Evolutionary conservation across 805 yeast genomes (phyloP).

Genomic region (Wickerhamiella cacticola): DNA sequence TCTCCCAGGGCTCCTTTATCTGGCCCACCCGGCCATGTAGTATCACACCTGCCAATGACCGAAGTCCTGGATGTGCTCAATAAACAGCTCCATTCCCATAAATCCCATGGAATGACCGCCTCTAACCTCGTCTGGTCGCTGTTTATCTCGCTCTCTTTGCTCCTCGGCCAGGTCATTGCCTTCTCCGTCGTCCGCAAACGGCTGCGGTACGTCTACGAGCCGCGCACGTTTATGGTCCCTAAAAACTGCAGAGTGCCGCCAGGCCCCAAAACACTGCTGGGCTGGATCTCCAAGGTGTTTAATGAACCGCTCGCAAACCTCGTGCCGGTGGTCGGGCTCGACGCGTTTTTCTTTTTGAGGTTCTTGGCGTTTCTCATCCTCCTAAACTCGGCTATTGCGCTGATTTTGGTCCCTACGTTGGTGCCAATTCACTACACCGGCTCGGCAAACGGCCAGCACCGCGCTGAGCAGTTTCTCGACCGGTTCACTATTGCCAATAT

Average conservation of each 20-base stretch:
- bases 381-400: slow-evolving; percentile 42
- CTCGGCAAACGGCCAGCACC: slow-evolving; percentile 14
- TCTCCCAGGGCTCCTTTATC: no score
- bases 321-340: slow-evolving; percentile 44
- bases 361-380: slow-evolving; percentile 41
- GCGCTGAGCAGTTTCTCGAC: slow-evolving; percentile 43
- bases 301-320: slow-evolving; percentile 35
- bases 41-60: slow-evolving; percentile 10
- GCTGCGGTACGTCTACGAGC: slow-evolving; percentile 40
- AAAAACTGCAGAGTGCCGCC: slow-evolving; percentile 28
- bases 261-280: slow-evolving; percentile 33
- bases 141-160: slow-evolving; percentile 31
- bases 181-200: slow-evolving; percentile 32
- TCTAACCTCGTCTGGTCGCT: slow-evolving; percentile 33
- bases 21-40: no score
- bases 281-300: slow-evolving; percentile 44
- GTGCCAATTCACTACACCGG: slow-evolving; percentile 52
- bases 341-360: slow-evolving; percentile 61
- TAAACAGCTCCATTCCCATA: slow-evolving; percentile 13
- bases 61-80: slow-evolving; percentile 18
- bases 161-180: slow-evolving; percentile 37
- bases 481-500: slow-evolving; percentile 60
- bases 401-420: slow-evolving; percentile 45
- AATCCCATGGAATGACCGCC: slow-evolving; percentile 18
- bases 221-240: slow-evolving; percentile 39